phyloP scores from a whole-genome alignment of 139 green algal genomes.

The Desmodesmus armatus region DNA sequence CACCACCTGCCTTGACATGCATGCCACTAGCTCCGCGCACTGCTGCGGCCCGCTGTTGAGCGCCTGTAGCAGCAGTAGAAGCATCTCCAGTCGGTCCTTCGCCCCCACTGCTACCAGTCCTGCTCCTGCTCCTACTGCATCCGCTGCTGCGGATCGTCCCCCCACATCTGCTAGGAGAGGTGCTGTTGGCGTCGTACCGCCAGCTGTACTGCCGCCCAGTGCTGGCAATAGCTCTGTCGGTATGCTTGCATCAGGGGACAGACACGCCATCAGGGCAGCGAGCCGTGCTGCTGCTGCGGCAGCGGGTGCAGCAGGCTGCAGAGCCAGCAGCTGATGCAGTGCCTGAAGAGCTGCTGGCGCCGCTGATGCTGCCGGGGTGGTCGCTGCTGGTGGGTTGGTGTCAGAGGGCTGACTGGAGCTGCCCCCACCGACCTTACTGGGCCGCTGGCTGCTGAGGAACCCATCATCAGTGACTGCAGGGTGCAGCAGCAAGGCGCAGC shows the following conservation, averaged over 20 bases:
- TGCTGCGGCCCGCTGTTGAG: not conserved
- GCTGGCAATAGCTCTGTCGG: not conserved
- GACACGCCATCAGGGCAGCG: not conserved
- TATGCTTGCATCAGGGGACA: not conserved
- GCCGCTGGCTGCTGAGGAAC: conserved; percentile 25
- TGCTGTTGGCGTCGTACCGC: too few species aligned
- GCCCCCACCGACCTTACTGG: not conserved
- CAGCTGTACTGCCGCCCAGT: not conserved
- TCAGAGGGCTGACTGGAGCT: conserved; percentile 7
- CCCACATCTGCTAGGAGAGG: too few species aligned
- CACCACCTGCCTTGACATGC: not conserved
- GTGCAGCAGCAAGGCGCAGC: not conserved
- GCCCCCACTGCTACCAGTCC: not conserved
- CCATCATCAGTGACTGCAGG: conserved; percentile 31
- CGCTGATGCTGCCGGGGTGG: not conserved
- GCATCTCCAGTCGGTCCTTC: not conserved
- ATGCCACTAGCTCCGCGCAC: not conserved
- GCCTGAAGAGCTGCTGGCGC: not conserved
- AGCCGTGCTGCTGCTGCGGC: conserved; percentile 12
- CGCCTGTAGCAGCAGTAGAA: not conserved
- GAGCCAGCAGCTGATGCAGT: conserved; percentile 7
- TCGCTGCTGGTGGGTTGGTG: not conserved
- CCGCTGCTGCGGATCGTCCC: too few species aligned
- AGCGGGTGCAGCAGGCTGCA: not conserved
- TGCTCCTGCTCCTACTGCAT: not conserved